A percentile compares a stretch with the other conserved stretches of the same genome.
Conservation (phyloP, 2,329 filamentous ascomycete genomes). For the Elsinoe necatrix region DNA sequence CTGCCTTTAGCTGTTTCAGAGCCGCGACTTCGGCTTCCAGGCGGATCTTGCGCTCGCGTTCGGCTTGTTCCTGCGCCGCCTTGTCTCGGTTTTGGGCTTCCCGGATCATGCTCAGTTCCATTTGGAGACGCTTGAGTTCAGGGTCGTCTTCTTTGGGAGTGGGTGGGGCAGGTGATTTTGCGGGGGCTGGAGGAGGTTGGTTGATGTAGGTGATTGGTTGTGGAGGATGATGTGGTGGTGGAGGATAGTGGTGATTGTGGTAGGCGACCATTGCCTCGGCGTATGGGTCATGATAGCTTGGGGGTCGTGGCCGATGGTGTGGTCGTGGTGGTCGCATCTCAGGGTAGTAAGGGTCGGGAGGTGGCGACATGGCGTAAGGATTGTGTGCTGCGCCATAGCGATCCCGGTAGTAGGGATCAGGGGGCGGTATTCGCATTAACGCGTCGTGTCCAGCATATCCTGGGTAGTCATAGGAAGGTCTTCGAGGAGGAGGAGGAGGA, state of each 20-base stretch:
- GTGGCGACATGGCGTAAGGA: conserved; percentile 5
- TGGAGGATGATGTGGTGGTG: background rate
- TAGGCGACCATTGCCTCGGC: background rate
- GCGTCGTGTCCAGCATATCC: conserved; percentile 1
- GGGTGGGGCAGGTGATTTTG: conserved; percentile 2
- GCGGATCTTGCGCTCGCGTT: conserved; percentile 13
- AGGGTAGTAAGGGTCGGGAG: conserved; percentile 12
- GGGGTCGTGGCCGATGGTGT: conserved; percentile 4
- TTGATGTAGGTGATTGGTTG: conserved; percentile 7
- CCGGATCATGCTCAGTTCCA: background rate
- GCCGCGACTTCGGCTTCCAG: conserved; percentile 11
- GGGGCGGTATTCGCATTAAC: conserved; percentile 10
- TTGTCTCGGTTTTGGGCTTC: conserved; percentile 6
- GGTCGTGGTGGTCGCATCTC: background rate
- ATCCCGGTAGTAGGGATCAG: conserved; percentile 9
- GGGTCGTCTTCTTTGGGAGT: conserved; percentile 11
- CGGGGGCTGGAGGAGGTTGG: conserved; percentile 1
- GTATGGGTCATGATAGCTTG: conserved; percentile 7
- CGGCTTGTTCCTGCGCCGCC: background rate
- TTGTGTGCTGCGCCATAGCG: conserved; percentile 1
- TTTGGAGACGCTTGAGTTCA: conserved; percentile 10
- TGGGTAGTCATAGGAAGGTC: background rate
- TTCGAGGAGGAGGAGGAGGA: background rate
- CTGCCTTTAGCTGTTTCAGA: background rate
- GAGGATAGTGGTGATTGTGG: conserved; percentile 2